Conservation (phyloP, 495 filamentous ascomycete species). For the Opeltia flavorubescens region DNA sequence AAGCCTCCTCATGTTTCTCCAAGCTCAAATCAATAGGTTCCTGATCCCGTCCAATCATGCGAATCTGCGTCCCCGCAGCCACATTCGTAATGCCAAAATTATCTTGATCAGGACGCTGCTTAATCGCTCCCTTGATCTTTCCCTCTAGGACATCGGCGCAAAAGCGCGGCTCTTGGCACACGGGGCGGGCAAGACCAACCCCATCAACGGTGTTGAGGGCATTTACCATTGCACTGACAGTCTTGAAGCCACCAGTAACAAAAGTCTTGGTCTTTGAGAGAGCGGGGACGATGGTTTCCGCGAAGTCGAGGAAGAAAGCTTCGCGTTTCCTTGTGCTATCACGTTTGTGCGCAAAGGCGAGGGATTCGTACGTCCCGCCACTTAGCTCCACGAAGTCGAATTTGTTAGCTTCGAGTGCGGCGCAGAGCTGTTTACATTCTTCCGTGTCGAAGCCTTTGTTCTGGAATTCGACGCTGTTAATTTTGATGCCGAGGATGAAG, state of each 20-base stretch:
- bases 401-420: constrained; percentile 34
- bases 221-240: constrained; percentile 46
- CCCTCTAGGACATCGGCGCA: constrained; percentile 34
- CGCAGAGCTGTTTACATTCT: constrained; percentile 41
- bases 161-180: constrained; percentile 36
- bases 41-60: constrained; percentile 37
- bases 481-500: constrained; percentile 51
- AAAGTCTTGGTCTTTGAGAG: constrained; percentile 40
- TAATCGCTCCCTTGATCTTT: constrained; percentile 30
- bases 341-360: constrained; percentile 36
- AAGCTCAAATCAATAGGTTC: constrained; percentile 37
- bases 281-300: constrained; percentile 41
- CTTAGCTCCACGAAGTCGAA: constrained; percentile 55
- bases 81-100: constrained; percentile 31
- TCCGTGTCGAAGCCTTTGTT: constrained; percentile 39
- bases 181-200: constrained; percentile 39
- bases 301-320: constrained; percentile 54
- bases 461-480: constrained; percentile 59
- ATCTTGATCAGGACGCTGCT: constrained; percentile 29
- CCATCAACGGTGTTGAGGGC: constrained; percentile 43
- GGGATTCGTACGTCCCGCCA: constrained; percentile 48
- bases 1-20: constrained; percentile 26
- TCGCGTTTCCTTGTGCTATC: constrained; percentile 44
- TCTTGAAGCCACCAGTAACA: constrained; percentile 49
- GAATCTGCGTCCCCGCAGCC: constrained; percentile 35